These are phyloP conservation scores for Candida dubliniensis DNA, from an alignment of 1,139 yeast genomes.

Conservation along the genomic window DNA sequence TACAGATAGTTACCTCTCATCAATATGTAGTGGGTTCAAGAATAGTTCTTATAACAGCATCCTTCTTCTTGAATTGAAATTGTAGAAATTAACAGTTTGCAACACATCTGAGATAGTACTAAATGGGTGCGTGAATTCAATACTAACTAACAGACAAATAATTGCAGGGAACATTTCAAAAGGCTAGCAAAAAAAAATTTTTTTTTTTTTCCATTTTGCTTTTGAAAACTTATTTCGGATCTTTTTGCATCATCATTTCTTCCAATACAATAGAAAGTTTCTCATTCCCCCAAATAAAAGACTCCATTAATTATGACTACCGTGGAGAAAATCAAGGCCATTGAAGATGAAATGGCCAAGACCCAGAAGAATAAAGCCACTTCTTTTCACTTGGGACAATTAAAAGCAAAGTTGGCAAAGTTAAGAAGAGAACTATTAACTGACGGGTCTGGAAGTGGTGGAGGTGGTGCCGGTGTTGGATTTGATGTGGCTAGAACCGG, in stretches of 20 bases:
- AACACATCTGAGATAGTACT: no score
- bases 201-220: neutral
- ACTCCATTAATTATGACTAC: constrained; percentile 55
- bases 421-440: constrained; percentile 87
- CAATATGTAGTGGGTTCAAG: no score
- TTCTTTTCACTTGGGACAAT: constrained; percentile 92
- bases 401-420: constrained; percentile 94
- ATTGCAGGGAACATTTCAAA: no score
- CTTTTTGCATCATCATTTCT: neutral
- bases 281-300: neutral
- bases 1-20: no score
- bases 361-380: constrained; percentile 97
- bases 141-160: no score
- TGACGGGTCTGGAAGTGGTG: constrained; percentile 61
- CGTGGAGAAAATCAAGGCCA: constrained; percentile 85
- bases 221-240: neutral
- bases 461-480: constrained; percentile 86
- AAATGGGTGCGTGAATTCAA: no score
- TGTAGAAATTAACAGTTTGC: no score
- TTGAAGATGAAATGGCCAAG: constrained; percentile 93
- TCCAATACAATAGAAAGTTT: neutral
- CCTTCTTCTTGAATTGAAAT: no score
- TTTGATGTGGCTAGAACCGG: constrained; percentile 98
- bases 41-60: no score
- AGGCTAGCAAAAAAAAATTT: neutral